Base-by-base conservation (phyloP, 176 grass and related monocot species). In the Hyparrhenia diplandra region DNA sequence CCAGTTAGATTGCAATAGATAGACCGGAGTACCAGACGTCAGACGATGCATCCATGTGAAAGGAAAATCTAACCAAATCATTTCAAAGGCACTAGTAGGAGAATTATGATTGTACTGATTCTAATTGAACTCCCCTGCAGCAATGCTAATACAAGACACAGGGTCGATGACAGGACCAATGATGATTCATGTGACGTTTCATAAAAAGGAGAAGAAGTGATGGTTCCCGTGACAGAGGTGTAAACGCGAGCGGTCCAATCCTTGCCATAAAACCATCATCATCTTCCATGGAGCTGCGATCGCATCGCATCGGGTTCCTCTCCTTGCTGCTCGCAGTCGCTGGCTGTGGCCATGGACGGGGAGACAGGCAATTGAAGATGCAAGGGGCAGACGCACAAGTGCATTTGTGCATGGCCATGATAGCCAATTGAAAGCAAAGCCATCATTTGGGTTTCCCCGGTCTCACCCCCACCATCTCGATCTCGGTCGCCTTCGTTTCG, bases 391-490 rank as follows among this genome's bases (percentile, higher is more conserved):
- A 71, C 63, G 49, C 16, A 70, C 87, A 29, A 89, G 17, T 18
- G 65, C 75, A 25, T 66, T n/a, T n/a, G n/a, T n/a, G n/a, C n/a
- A n/a, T n/a, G 35, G 34, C 71, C 72, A 77, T 85, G 87, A 85
- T 89, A 74, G 4, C 87, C 73, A 54, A 78, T 82, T 82, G 76
- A 86, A 86, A 89, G 88, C 67, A 51, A 67, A 40, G 73, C 83
- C 73, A 89, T 89, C 88, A 86, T 85, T 78, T 67, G 83, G 73
- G 72, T 66, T 60, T 43, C 29, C 58, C 27, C 6, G n/a, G n/a
- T n/a, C n/a, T n/a, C n/a, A n/a, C n/a, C n/a, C n/a, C n/a, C n/a
- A n/a, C n/a, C n/a, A n/a, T n/a, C n/a, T n/a, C n/a, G n/a, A n/a
- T n/a, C n/a, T 6, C 20, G 2, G 29, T 65, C 66, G 36, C 66